phyloP scores from a whole-genome alignment of 495 filamentous ascomycete genomes.

The Talaromyces trachyspermus region DNA sequence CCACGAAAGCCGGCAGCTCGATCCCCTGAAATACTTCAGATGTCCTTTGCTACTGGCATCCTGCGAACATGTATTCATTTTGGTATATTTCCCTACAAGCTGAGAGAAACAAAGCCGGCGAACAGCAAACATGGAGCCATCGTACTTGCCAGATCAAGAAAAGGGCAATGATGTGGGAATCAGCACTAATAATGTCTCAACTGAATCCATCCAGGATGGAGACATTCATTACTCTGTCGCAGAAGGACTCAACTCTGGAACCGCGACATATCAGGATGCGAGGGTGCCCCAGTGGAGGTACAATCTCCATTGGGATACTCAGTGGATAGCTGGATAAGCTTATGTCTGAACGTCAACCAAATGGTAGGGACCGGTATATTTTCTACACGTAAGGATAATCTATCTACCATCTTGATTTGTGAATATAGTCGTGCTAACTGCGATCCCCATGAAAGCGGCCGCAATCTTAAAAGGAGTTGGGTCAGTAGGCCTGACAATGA shows the following conservation, averaged over 20 bases:
- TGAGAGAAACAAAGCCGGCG: too few species aligned
- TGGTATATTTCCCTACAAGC: too few species aligned
- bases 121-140: slow-evolving; percentile 7
- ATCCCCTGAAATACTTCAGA: too few species aligned
- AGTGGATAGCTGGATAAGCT: slow-evolving; percentile 46
- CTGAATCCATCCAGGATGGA: slow-evolving; percentile 4
- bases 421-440: neutral
- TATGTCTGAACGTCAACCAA: slow-evolving; percentile 56
- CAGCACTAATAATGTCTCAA: neutral
- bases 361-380: slow-evolving; percentile 64
- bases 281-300: slow-evolving; percentile 55
- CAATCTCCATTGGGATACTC: slow-evolving; percentile 53
- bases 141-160: slow-evolving; percentile 5
- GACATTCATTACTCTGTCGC: slow-evolving; percentile 1
- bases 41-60: too few species aligned
- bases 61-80: too few species aligned
- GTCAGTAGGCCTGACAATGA: slow-evolving; percentile 50
- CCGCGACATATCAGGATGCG: slow-evolving; percentile 54
- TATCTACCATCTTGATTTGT: neutral
- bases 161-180: slow-evolving; percentile 3
- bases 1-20: too few species aligned
- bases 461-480: slow-evolving; percentile 49
- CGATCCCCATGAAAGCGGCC: slow-evolving; percentile 30
- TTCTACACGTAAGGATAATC: slow-evolving; percentile 45
- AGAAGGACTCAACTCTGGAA: slow-evolving; percentile 48